These are phyloP conservation scores for Delitschia confertaspora DNA, from an alignment of 495 filamentous ascomycete species.

Conservation along the genomic window DNA sequence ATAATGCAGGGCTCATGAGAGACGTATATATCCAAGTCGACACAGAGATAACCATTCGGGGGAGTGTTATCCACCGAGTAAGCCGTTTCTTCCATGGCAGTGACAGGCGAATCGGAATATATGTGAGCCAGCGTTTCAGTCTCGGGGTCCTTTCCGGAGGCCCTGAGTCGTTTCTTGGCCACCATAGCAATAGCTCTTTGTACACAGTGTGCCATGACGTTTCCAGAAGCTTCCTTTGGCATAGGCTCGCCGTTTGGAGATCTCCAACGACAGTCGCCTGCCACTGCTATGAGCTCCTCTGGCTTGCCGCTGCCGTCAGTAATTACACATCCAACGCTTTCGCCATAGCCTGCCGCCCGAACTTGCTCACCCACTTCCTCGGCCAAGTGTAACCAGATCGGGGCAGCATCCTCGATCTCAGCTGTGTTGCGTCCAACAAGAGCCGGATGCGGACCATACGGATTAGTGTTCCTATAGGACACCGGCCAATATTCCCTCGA, in stretches of 20 bases:
- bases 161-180: slow-evolving; percentile 51
- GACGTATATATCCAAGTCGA: slow-evolving; percentile 79
- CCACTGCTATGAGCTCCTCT: slow-evolving; percentile 54
- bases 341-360: slow-evolving; percentile 49
- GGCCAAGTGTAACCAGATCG: slow-evolving; percentile 62
- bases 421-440: slow-evolving; percentile 46
- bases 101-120: slow-evolving; percentile 37
- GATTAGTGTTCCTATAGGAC: slow-evolving; percentile 73
- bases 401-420: slow-evolving; percentile 48
- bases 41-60: slow-evolving; percentile 84
- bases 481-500: slow-evolving; percentile 75
- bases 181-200: slow-evolving; percentile 86
- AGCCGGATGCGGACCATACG: slow-evolving; percentile 62
- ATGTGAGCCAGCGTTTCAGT: slow-evolving; percentile 11
- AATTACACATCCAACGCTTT: slow-evolving; percentile 71
- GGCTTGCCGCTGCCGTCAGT: slow-evolving; percentile 45
- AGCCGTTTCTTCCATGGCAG: slow-evolving; percentile 29
- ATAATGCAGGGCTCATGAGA: slow-evolving; percentile 93
- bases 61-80: slow-evolving; percentile 38
- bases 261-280: slow-evolving; percentile 65
- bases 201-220: slow-evolving; percentile 71
- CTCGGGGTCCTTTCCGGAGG: slow-evolving; percentile 4
- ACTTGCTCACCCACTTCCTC: slow-evolving; percentile 51
- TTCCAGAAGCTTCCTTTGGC: slow-evolving; percentile 41
- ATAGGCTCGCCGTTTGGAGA: slow-evolving; percentile 17